Base-by-base conservation (phyloP, 2,329 filamentous ascomycete genomes). In the Biscogniauxia mediterranea region DNA sequence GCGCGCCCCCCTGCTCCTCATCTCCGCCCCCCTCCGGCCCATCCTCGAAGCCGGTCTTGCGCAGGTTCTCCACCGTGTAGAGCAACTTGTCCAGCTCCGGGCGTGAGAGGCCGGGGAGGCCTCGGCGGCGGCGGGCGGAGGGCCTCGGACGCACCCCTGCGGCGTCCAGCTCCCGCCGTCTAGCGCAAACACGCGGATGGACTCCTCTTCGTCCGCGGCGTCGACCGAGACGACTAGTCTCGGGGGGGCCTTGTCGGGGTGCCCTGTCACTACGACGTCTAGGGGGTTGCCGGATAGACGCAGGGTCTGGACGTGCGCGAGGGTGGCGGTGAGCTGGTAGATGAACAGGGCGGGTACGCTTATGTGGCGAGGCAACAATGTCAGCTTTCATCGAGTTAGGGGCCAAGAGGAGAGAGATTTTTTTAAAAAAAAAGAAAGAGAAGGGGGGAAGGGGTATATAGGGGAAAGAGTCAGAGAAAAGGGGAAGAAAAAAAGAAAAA, bases 221-320 rank as follows among this genome's bases (percentile, higher is more conserved):
- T 84, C 79, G 42, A 81, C 64, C 15, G 79, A 74, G 5, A 78
- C 74, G 49, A 80, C 63, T 38, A 83, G 58, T 63, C 72, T 20
- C 70, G 74, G 2, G 66, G 74, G 2, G 66, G 61, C 3, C 65
- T 32, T 49, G 28, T 56, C 52, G 19, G 56, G 51, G 51, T 60
- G 32, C 17, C 38, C 13, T 46, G 64, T 58, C n/a, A 75, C 63
- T 26, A 74, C 69, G 11, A 83, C 69, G 69, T 87, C 84, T 4
- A 94, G 81, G 0, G 87, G 83, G 68, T 91, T 92, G 7, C 89
- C 89, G 2, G 81, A 78, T 4, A 92, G 74, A 49, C 79, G 74
- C 57, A 92, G 70, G 56, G 81, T 82, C 53, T 81, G 76, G 7
- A 75, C 73, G 63, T 83, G 78, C 8, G 77, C 73, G 50, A 92